Evolutionary conservation across 495 filamentous ascomycete species (phyloP), one percentile per base, ranked within the genome.

Genomic region (Penicillium parvum): DNA sequence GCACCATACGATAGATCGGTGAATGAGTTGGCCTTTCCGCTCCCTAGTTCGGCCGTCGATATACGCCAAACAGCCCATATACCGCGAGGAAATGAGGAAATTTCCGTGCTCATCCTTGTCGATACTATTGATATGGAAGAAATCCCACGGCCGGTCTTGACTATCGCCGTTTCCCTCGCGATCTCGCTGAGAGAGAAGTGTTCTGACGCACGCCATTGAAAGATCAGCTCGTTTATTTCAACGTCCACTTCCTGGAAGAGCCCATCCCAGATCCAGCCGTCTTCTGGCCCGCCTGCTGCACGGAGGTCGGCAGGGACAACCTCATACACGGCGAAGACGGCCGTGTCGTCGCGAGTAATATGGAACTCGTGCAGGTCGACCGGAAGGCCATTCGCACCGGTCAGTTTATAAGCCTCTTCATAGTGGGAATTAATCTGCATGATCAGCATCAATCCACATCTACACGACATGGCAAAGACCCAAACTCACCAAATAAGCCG

Each of bases 181-280:
- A n/a, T 35, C 47, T 6, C 57, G 55, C 21, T 44, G 46, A 69
- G 35, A 25, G 53, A n/a, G 44, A 61, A 52, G 39, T 73, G 65
- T 5, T 70, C 57, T 10, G 66, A 65, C 6, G 70, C 68, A 11
- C 63, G 55, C 59, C 63, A 76, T 41, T 69, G 40, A 45, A 69
- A 74, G 8, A 71, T 42, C 0, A 71, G 42, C 0, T 64, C 52
- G 25, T 66, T 65, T 1, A 64, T 73, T 32, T 67, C 65, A 20
- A 74, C 52, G 23, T 74, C 57, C 7, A 69, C 52, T 66, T 78
- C 76, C 44, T 75, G 73, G 35, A 79, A 68, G 3, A 69, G 62
- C 14, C 73, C 60, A 41, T 79, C 72, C 19, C 63, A 72, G 36
- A 79, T 66, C 66, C 69, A 77, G 32, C 77, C 76, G 25, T 70